Conservation (phyloP, 257 asterid genomes). For the Buddleja alternifolia region DNA sequence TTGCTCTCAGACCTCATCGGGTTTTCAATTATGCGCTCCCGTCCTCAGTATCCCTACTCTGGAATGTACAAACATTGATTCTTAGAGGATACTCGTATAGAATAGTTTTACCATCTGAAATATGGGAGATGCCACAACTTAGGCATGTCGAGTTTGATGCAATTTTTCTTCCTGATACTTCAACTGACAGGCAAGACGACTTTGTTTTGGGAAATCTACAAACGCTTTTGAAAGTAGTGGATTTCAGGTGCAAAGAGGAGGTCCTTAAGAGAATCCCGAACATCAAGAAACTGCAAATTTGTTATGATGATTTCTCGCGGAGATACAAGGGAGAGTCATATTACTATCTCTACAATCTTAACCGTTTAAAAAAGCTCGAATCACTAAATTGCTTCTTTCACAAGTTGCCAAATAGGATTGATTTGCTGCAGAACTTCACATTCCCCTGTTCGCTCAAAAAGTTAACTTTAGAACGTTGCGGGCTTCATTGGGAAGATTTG, state of each 20-base stretch:
- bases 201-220: conserved; percentile 11
- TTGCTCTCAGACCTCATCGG: too few species aligned
- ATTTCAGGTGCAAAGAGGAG: conserved; percentile 15
- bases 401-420: neutral
- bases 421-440: too few species aligned
- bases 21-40: neutral
- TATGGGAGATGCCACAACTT: too few species aligned
- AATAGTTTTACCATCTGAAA: too few species aligned
- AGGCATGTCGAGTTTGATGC: neutral
- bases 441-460: conserved; percentile 17
- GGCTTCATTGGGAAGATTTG: conserved; percentile 17
- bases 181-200: neutral
- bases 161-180: conserved; percentile 23
- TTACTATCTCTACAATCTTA: conserved; percentile 1
- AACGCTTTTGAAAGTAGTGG: neutral
- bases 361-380: neutral
- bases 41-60: conserved; percentile 22
- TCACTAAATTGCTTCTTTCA: neutral
- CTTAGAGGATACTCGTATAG: too few species aligned
- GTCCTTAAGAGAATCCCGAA: conserved; percentile 19
- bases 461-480: neutral
- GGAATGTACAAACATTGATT: conserved; percentile 30
- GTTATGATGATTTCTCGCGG: neutral
- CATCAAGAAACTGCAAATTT: conserved; percentile 14
- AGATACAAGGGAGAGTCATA: neutral